These are phyloP conservation scores for Lentinula sp. DNA, from an alignment of 768 basidiomycete genomes.

Conservation along the genomic window DNA sequence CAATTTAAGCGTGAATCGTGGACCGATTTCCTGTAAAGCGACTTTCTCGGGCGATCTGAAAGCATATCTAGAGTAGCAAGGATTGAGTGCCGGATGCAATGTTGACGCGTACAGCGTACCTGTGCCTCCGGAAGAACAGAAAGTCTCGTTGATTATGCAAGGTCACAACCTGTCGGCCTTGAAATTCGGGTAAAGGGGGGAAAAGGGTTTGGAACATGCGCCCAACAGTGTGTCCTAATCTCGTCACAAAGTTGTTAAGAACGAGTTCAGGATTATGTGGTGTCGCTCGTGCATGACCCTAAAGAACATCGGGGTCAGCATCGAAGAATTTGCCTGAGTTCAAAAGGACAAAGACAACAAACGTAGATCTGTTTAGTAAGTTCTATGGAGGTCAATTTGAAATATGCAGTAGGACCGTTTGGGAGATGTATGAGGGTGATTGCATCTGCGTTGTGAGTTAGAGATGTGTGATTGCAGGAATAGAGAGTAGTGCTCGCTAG, in stretches of 20 bases:
- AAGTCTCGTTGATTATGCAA: conserved; percentile 98
- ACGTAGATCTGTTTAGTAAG: conserved; percentile 85
- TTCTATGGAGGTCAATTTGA: conserved; percentile 86
- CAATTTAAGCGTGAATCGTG: conserved; percentile 93
- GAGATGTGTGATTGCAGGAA: neutral
- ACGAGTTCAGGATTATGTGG: conserved; percentile 94
- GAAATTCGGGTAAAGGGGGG: conserved; percentile 91
- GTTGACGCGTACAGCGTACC: conserved; percentile 40
- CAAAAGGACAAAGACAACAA: conserved; percentile 26
- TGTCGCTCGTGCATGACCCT: conserved; percentile 92
- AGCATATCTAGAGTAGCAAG: conserved; percentile 57
- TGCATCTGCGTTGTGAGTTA: conserved; percentile 54
- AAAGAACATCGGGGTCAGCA: neutral
- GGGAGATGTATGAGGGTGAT: conserved; percentile 91
- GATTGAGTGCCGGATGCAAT: conserved; percentile 1
- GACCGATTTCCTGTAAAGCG: conserved; percentile 94
- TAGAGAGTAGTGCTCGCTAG: conserved; percentile 55
- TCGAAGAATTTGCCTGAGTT: neutral
- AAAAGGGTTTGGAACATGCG: conserved; percentile 96
- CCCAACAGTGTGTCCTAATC: conserved; percentile 89
- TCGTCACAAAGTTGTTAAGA: conserved; percentile 89
- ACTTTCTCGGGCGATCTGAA: conserved; percentile 91
- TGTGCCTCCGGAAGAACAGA: conserved; percentile 92
- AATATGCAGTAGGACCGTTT: conserved; percentile 89
- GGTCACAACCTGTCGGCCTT: conserved; percentile 95